Conservation (phyloP, 106 monocot species). For the Phalaenopsis equestris region DNA sequence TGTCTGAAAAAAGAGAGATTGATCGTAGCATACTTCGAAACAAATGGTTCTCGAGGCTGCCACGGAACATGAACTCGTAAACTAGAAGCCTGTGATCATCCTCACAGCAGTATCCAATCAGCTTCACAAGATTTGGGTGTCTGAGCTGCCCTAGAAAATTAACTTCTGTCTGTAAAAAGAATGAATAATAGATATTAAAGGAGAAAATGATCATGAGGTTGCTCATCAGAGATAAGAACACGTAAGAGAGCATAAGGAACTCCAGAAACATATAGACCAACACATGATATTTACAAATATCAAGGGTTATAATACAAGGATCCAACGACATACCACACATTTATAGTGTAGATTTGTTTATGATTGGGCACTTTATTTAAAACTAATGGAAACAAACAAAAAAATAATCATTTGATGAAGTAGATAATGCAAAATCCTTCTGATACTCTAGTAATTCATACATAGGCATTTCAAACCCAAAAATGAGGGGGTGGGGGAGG, state of each 20-base stretch:
- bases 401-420: too few species aligned
- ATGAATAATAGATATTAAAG: neutral
- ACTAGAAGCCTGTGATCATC: slow-evolving; percentile 93
- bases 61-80: slow-evolving; percentile 93
- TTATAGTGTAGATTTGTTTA: neutral
- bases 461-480: too few species aligned
- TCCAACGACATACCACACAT: neutral
- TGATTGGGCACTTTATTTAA: too few species aligned
- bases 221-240: too few species aligned
- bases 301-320: neutral
- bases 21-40: slow-evolving; percentile 57
- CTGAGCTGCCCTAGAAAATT: slow-evolving; percentile 83
- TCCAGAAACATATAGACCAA: neutral
- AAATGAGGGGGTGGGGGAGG: too few species aligned
- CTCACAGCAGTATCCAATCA: slow-evolving; percentile 92
- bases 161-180: slow-evolving; percentile 68
- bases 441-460: too few species aligned
- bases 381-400: too few species aligned
- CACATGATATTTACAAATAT: neutral
- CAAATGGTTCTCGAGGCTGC: slow-evolving; percentile 89
- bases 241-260: neutral
- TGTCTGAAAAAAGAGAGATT: neutral
- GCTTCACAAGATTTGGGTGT: slow-evolving; percentile 90
- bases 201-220: neutral
- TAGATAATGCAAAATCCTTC: too few species aligned